Evolutionary conservation across 306 rosid species (phyloP), one percentile per base, ranked within the genome.

Genomic region (Corylus avellana): DNA sequence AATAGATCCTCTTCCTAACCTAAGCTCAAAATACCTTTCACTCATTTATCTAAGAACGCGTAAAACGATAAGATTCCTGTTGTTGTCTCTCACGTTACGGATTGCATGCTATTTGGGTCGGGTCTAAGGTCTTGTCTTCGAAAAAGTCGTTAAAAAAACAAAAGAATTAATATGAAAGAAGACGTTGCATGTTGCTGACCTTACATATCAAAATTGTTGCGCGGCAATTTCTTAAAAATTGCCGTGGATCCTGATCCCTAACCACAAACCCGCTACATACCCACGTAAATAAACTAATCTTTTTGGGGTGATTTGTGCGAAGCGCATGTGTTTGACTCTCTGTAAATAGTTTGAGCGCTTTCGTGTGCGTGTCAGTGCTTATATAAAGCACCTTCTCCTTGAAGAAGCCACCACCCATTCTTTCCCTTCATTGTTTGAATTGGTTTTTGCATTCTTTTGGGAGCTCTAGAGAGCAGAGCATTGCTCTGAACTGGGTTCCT

Each of bases 251-350:
- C 25, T 22, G 25, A 22, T 22, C 25, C 25, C 18, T 22, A 3
- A 56, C 49, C 70, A 54, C 10, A 14, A 14, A 4, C 35, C 62
- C 56, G 18, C 4, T 14, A 20, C 80, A 54, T 9, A 4, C 53
- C 14, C 5, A 50, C 14, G n/a, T 22, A 53, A 73, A 63, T 74
- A 47, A 61, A 25, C 20, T 47, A 61, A 8, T 14, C 12, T 46
- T 25, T 62, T 20, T 29, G 35, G 76, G 59, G 57, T 78, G 51
- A 37, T 55, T 55, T 56, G 58, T 32, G 59, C 39, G 75, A 61
- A 85, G 74, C n/a, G 46, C 5, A 42, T 42, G 46, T 53, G 84
- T 89, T 91, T 92, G 93, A 88, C 73, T 84, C 85, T 81, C 81
- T 1, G 47, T 70, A 56, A 25, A 10, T 10, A 27, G 18, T 22